Conservation (phyloP, 352 stramenopile genomes). For the Globisporangium heterothallicum region DNA sequence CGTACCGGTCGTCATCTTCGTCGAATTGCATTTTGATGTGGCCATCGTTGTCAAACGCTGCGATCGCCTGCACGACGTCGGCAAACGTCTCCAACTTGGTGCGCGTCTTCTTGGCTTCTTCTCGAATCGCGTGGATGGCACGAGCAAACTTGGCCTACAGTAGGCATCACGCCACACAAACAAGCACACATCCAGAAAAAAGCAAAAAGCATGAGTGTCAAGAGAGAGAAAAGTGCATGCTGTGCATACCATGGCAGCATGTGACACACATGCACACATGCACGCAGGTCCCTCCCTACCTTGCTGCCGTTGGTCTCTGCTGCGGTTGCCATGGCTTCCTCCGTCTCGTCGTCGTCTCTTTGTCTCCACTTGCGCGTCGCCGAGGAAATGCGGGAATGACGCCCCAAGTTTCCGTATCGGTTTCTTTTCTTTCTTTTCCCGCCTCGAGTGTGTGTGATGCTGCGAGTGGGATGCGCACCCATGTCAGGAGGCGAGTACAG, state of each 20-base stretch:
- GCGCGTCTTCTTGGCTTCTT: constrained; percentile 6
- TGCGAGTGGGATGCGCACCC: background rate
- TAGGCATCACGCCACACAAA: background rate
- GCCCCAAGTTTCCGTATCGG: too few relatives aligned
- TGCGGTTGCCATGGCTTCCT: background rate
- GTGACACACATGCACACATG: background rate
- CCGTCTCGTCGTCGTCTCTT: background rate
- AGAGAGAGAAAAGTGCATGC: background rate
- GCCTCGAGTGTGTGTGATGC: background rate
- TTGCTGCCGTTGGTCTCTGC: background rate
- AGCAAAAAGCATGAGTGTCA: too few relatives aligned
- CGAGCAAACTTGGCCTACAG: constrained; percentile 7
- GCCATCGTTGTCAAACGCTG: constrained; percentile 16
- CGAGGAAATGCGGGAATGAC: constrained; percentile 8
- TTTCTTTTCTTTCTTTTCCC: background rate
- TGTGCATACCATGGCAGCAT: too few relatives aligned
- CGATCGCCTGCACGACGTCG: constrained; percentile 14
- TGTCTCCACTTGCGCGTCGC: background rate
- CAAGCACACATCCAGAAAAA: too few relatives aligned
- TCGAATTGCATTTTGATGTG: constrained; percentile 36
- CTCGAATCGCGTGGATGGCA: constrained; percentile 10
- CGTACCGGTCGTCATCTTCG: constrained; percentile 23
- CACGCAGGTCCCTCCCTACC: background rate
- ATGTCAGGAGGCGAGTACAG: too few relatives aligned
- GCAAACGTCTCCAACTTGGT: constrained; percentile 12